Evolutionary conservation across 225 moss, liverwort and hornwort species (phyloP), one percentile per base, ranked within the genome.

Genomic region (Asterella californica): DNA sequence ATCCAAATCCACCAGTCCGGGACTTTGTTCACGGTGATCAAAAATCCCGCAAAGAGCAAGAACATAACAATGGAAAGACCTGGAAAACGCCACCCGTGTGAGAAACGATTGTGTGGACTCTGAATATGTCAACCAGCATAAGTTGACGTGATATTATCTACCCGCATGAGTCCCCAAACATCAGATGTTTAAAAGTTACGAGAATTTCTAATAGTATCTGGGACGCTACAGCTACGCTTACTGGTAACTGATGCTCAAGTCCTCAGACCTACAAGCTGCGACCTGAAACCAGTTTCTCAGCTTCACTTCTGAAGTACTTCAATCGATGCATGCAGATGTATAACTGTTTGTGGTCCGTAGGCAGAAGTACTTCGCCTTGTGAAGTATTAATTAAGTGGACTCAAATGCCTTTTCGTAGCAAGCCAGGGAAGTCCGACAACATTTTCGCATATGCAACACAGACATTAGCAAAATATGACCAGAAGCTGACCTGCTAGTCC

Each of bases 1-100:
- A 91, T 87, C 94, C 94, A 97, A 19, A 94, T 90, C 96, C 96
- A 97, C 93, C 96, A 97, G 30, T 65, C 17, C 62, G 94, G 96
- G 48, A 97, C 90, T 73, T 92, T 97, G 79, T 89, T 93, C 68
- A 75, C 90, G 25, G 89, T 84, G 82, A 97, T 86, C 60, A 97
- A 70, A 85, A 97, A 97, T 49, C 96, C 90, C 84, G 92, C 89
- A 79, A 97, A 97, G 42, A 97, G 86, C 42, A 97, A 85, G 81
- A 93, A 97, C 45, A 93, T 85, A 38, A 92, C 87, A 71, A 94
- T 92, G 82, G 60, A 80, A 57, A 97, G 78, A 76, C 96, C 96
- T 94, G 87, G 82, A 86, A 76, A 77, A 68, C 42, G 42, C 42
- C 42, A 42, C 42, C 42, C 42, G 42, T 42, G 7, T 42, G 42